These are phyloP conservation scores for Colletotrichum lindemuthianum DNA, from an alignment of 2,329 filamentous ascomycete species.

Conservation along the genomic window DNA sequence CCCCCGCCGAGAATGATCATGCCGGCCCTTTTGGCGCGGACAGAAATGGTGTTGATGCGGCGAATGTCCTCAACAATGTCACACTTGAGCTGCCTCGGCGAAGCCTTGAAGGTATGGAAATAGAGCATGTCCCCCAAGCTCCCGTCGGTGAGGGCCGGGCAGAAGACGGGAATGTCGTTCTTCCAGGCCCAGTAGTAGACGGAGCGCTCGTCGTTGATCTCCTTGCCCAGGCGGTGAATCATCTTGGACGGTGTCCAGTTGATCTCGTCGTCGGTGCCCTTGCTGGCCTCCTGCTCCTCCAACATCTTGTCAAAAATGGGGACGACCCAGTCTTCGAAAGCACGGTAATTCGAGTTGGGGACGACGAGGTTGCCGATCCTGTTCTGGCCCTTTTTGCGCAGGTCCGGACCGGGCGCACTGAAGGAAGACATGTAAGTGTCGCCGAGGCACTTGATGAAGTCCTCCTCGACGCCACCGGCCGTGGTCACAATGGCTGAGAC, in stretches of 20 bases:
- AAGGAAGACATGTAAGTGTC: conserved; percentile 94
- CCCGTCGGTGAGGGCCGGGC: conserved; percentile 93
- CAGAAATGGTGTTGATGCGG: conserved; percentile 89
- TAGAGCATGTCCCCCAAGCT: conserved; percentile 98
- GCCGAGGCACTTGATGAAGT: conserved; percentile 97
- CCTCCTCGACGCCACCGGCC: conserved; percentile 94
- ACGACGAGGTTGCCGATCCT: conserved; percentile 96
- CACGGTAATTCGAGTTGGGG: conserved; percentile 96
- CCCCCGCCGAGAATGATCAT: conserved; percentile 97
- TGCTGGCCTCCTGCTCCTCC: conserved; percentile 87
- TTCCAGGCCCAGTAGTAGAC: conserved; percentile 98
- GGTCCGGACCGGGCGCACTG: conserved; percentile 76
- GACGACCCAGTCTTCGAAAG: conserved; percentile 97
- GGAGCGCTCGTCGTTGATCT: conserved; percentile 91
- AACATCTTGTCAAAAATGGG: conserved; percentile 96
- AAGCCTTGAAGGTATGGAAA: conserved; percentile 95
- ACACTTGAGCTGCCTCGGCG: conserved; percentile 81
- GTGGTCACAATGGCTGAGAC: conserved; percentile 95
- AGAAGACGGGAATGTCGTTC: conserved; percentile 97
- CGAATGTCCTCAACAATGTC: conserved; percentile 96
- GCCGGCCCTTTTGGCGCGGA: conserved; percentile 85
- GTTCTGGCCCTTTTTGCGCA: conserved; percentile 89
- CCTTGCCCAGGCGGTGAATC: conserved; percentile 87
- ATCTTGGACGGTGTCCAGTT: conserved; percentile 95
- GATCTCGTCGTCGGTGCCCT: conserved; percentile 71